These are phyloP conservation scores for Hypoxylon perforatum DNA, from an alignment of 495 filamentous ascomycete species.

Conservation along the genomic window DNA sequence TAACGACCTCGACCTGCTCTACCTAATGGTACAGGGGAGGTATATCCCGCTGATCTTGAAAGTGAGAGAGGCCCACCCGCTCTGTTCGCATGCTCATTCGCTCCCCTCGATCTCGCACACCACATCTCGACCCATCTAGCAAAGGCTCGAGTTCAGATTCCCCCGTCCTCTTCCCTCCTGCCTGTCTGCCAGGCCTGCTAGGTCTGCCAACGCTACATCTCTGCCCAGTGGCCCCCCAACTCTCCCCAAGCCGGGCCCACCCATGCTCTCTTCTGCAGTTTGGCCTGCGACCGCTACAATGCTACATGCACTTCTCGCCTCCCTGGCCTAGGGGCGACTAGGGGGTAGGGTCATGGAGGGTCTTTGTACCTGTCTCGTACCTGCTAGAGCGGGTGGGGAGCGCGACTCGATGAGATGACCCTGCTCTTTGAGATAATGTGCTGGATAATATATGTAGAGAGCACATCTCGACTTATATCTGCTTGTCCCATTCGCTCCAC, in stretches of 20 bases:
- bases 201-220: conserved; percentile 1
- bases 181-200: neutral
- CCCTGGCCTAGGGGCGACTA: conserved; percentile 31
- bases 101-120: conserved; percentile 37
- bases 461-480: conserved; percentile 43
- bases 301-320: conserved; percentile 40
- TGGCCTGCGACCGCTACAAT: conserved; percentile 38
- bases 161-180: conserved; percentile 24
- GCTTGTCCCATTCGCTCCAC: conserved; percentile 44
- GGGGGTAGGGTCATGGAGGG: conserved; percentile 29
- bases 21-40: conserved; percentile 30
- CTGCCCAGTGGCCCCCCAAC: conserved; percentile 30
- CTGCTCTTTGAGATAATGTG: conserved; percentile 35
- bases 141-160: conserved; percentile 25
- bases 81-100: conserved; percentile 20
- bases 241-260: conserved; percentile 33
- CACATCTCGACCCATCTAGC: conserved; percentile 29
- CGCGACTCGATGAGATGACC: conserved; percentile 30
- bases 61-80: conserved; percentile 26
- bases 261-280: conserved; percentile 37
- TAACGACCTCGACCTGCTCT: conserved; percentile 31
- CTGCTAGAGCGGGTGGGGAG: conserved; percentile 35
- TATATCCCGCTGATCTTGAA: conserved; percentile 45
- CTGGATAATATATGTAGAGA: conserved; percentile 40
- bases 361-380: conserved; percentile 40